Base-by-base conservation (phyloP, 2,329 filamentous ascomycete species). In the Talaromyces sp. region DNA sequence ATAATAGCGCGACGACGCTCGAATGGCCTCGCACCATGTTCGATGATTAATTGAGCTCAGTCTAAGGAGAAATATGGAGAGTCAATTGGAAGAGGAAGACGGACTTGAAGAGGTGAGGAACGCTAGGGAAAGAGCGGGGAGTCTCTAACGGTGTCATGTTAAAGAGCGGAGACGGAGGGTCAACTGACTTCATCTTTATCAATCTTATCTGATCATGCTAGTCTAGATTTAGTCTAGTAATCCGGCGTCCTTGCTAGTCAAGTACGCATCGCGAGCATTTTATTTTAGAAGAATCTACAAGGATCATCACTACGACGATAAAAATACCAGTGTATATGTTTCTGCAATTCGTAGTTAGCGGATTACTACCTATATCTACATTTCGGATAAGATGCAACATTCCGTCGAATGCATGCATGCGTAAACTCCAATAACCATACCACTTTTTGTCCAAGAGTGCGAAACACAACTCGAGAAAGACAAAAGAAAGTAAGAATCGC, bases 201-300 rank as follows among this genome's bases (percentile, higher is more conserved):
- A 70, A 76, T 76, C 74, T 76, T 76, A 77, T 77, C 74, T 71
- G 75, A 77, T 77, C 45, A 35, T 45, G 60, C 68, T 68, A 71
- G 33, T n/a, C 59, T 41, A 1, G 2, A 56, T 14, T 56, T 1
- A 8, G 33, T 22, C 41, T 45, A 47, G 45, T 7, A 24, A 6
- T 14, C 22, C 8, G 27, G 5, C 7, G 27, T 31, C 27, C 5
- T 31, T 31, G 7, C 5, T 6, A 27, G 27, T 27, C 27, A 22
- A 7, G 7, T 31, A 31, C 27, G 7, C 27, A 31, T 31, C 7
- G 27, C 7, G 27, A 31, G 27, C 27, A 31, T 31, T 31, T 31
- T 31, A 31, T 31, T 6, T 6, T 5, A 2, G 9, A 13, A 13
- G 9, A 37, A 13, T 16, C 47, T 50, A 50, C 22, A 50, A 5